Evolutionary conservation across 805 yeast genomes (phyloP), one percentile per base, ranked within the genome.

Genomic region (Candida qinlingensis): DNA sequence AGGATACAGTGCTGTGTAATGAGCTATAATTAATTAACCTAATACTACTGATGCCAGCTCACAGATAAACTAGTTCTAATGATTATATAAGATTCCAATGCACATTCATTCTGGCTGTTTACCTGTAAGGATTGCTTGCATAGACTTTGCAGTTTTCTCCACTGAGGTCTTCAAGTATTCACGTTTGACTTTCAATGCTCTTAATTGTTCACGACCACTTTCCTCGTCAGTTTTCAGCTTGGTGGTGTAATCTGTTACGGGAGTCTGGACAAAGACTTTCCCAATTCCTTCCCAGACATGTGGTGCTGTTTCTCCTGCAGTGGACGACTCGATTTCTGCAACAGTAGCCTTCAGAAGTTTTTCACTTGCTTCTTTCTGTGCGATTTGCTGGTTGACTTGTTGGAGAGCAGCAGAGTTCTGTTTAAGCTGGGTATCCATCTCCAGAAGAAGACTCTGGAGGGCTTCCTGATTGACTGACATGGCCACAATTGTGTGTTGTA

Each of bases 271-370:
- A 62, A 85, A 86, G 31, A 88, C 78, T 65, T 85, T 85, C 30
- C 97, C 97, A 35, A 87, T 78, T 5, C 95, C 87, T 61, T 87
- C 80, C 94, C 96, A 90, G 5, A 90, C 91, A 7, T 61, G 62
- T 8, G 77, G 75, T 6, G 36, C 8, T 30, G 35, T n/a, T 25
- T 70, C 70, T 8, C 69, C 9, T 3, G 29, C 7, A 5, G 44
- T 40, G 4, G 47, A 43, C 31, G 46, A 42, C 8, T 40, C n/a
- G 13, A 47, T 47, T 35, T 47, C 50, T 5, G 27, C 33, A 8
- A 41, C 41, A 8, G 50, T 44, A 7, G 50, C 50, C 36, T 10
- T 42, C 25, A 44, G 44, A 27, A 37, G 41, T 41, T 33, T 26
- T 40, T 42, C 31, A 39, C 39, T 9, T 44, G 45, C 41, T 38